phyloP scores from a whole-genome alignment of 2,329 filamentous ascomycete species.

The Neonectria faginata region DNA sequence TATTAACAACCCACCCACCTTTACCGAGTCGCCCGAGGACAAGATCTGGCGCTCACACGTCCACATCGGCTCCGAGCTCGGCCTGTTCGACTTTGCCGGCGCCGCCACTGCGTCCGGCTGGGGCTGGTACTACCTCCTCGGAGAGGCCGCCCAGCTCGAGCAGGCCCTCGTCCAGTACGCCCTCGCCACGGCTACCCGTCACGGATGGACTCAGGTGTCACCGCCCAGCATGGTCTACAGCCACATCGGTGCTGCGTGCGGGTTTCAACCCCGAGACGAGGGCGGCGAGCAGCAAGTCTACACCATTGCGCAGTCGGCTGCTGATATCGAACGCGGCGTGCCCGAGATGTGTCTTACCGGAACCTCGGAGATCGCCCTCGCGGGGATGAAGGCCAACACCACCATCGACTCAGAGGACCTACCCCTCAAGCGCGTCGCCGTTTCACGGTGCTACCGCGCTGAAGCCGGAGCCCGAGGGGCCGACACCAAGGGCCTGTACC shows the following conservation, averaged over 20 bases:
- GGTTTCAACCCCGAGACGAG: conserved; percentile 92
- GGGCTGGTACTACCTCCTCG: conserved; percentile 98
- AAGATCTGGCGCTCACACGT: conserved; percentile 79
- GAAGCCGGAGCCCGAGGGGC: conserved; percentile 92
- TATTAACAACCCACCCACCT: conserved; percentile 77
- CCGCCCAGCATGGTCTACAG: conserved; percentile 93
- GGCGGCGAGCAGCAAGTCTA: conserved; percentile 95
- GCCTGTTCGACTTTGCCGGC: conserved; percentile 88
- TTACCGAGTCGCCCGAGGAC: conserved; percentile 44
- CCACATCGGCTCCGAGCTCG: conserved; percentile 86
- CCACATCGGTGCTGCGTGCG: conserved; percentile 90
- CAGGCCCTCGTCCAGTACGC: conserved; percentile 93
- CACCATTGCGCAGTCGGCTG: conserved; percentile 73
- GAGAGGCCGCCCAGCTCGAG: conserved; percentile 92
- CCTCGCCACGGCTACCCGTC: conserved; percentile 75
- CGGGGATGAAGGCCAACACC: conserved; percentile 85
- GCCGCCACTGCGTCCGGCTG: conserved; percentile 88
- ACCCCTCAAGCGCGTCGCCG: conserved; percentile 83
- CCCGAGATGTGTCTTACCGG: conserved; percentile 83
- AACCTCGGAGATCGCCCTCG: conserved; percentile 94
- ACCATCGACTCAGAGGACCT: conserved; percentile 74
- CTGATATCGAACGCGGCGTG: conserved; percentile 70
- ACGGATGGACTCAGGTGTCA: conserved; percentile 83
- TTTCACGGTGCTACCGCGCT: conserved; percentile 93
- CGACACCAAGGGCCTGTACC: conserved; percentile 93